These are phyloP conservation scores for Coemansia sp. DNA, from an alignment of 192 early-diverging fungal genomes.

Conservation along the genomic window DNA sequence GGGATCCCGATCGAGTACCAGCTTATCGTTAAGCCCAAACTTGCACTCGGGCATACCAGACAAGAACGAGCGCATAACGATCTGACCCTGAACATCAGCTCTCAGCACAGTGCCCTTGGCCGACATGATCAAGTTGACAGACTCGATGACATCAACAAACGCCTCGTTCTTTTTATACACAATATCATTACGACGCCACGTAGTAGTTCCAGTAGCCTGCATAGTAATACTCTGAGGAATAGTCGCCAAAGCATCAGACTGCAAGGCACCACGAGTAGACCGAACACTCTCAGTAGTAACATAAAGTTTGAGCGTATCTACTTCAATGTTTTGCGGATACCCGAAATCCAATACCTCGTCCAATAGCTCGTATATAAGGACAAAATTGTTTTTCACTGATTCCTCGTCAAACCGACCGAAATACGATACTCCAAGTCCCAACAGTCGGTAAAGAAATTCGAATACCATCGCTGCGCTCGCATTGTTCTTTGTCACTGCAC, in stretches of 20 bases:
- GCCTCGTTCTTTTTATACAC: slow-evolving; percentile 98
- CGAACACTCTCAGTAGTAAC: slow-evolving; percentile 87
- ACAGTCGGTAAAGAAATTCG: slow-evolving; percentile 76
- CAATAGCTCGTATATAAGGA: slow-evolving; percentile 82
- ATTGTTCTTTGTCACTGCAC: slow-evolving; percentile 79
- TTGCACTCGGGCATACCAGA: slow-evolving; percentile 98
- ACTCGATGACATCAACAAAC: slow-evolving; percentile 98
- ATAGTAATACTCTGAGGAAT: slow-evolving; percentile 84
- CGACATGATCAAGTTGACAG: slow-evolving; percentile 90
- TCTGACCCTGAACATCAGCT: slow-evolving; percentile 87
- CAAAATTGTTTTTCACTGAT: slow-evolving; percentile 86
- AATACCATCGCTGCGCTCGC: slow-evolving; percentile 82
- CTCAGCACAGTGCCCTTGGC: slow-evolving; percentile 87
- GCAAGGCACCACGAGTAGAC: slow-evolving; percentile 60
- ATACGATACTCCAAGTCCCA: slow-evolving; percentile 75
- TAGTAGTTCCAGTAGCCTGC: slow-evolving; percentile 94
- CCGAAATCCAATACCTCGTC: slow-evolving; percentile 91
- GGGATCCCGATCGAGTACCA: slow-evolving; percentile 82
- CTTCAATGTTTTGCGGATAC: slow-evolving; percentile 86
- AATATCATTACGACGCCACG: slow-evolving; percentile 93
- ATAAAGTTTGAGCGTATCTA: slow-evolving; percentile 82
- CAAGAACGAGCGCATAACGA: slow-evolving; percentile 94
- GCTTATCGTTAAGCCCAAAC: slow-evolving; percentile 95
- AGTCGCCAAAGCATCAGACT: slow-evolving; percentile 18
- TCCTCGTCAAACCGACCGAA: slow-evolving; percentile 87